These are phyloP conservation scores for Botrytis porri DNA, from an alignment of 2,329 filamentous ascomycete species.

Conservation along the genomic window DNA sequence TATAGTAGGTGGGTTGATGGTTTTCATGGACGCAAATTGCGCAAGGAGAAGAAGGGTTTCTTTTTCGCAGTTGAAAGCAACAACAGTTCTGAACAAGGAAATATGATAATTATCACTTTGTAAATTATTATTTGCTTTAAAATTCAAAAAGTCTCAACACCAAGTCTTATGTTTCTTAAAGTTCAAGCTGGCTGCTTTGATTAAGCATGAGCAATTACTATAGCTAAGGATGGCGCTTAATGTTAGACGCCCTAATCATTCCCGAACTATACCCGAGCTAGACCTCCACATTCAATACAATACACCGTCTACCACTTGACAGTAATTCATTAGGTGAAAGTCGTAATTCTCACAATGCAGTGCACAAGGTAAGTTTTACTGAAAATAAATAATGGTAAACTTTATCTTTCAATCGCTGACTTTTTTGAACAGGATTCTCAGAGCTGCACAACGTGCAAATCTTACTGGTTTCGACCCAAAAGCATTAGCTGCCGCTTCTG, in stretches of 20 bases:
- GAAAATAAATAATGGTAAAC: too few species aligned
- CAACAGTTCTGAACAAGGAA: constrained; percentile 3
- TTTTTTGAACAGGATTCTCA: constrained; percentile 34
- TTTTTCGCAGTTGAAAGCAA: constrained; percentile 1
- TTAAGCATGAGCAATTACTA: constrained; percentile 4
- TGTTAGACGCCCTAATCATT: constrained; percentile 7
- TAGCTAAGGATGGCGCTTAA: constrained; percentile 2
- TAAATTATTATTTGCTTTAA: not conserved
- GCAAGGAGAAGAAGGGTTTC: constrained; percentile 7
- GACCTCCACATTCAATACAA: constrained; percentile 4
- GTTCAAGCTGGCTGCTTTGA: constrained; percentile 14
- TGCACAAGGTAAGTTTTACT: constrained; percentile 30
- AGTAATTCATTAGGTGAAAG: constrained; percentile 6
- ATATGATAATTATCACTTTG: constrained; percentile 4
- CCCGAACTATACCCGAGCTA: not conserved
- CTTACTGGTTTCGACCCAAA: constrained; percentile 90
- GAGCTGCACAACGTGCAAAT: constrained; percentile 52
- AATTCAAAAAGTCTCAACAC: constrained; percentile 12
- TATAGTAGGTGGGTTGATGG: constrained; percentile 33
- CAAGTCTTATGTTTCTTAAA: constrained; percentile 12
- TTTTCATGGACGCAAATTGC: constrained; percentile 38
- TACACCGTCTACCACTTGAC: constrained; percentile 7
- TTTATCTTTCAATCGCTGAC: constrained; percentile 22
- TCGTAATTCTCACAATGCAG: constrained; percentile 33
- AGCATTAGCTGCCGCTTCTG: constrained; percentile 71